phyloP scores from a whole-genome alignment of 352 stramenopile genomes.

The Aphanomyces euteiches region DNA sequence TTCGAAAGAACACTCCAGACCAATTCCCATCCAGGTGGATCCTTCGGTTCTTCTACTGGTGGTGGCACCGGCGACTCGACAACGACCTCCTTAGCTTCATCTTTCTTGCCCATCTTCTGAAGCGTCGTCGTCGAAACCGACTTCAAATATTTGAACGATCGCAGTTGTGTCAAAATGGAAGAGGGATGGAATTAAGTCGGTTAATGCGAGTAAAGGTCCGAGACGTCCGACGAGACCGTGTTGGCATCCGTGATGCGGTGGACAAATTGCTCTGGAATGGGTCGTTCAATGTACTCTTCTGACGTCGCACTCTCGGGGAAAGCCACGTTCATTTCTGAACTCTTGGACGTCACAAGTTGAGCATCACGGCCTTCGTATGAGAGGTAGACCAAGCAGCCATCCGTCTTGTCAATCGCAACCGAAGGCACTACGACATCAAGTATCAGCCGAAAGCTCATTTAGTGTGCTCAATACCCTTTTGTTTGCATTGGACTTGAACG shows the following conservation, averaged over 20 bases:
- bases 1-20: constrained; percentile 37
- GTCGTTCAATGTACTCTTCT: constrained; percentile 92
- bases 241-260: constrained; percentile 88
- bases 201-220: constrained; percentile 91
- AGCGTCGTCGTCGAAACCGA: too few species aligned
- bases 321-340: constrained; percentile 95
- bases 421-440: constrained; percentile 68
- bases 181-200: neutral
- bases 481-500: constrained; percentile 93
- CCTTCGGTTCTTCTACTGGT: constrained; percentile 8
- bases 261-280: constrained; percentile 97
- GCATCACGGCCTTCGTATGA: constrained; percentile 86
- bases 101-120: constrained; percentile 5
- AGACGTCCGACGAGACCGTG: constrained; percentile 89
- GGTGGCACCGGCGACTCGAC: constrained; percentile 8
- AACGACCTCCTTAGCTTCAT: constrained; percentile 14
- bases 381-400: constrained; percentile 95
- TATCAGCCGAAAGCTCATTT: too few species aligned
- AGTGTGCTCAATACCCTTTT: constrained; percentile 34
- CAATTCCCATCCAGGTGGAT: constrained; percentile 16
- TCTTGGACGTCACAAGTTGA: constrained; percentile 95
- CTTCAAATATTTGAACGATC: neutral
- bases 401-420: constrained; percentile 98
- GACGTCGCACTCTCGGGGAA: constrained; percentile 82
- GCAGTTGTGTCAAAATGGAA: neutral